Evolutionary conservation across 331 rosid species (phyloP), one percentile per base, ranked within the genome.

Genomic region (Acacia pycnantha): DNA sequence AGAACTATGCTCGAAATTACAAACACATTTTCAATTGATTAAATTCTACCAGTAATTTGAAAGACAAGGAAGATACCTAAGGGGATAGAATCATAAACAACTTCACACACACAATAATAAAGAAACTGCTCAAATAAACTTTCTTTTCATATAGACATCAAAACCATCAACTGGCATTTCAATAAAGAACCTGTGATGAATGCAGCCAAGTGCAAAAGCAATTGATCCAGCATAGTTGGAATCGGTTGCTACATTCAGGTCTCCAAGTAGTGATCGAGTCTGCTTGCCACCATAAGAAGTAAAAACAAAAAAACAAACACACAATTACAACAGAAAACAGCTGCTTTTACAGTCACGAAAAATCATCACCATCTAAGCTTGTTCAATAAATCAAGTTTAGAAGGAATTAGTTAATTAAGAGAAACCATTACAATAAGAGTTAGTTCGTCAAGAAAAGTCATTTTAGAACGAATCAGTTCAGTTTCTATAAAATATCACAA

Each of bases 141-240:
- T 65, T 33, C 11, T 31, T 31, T 64, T 15, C 31, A 22, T 16
- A 15, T 14, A 65, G 72, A 54, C 56, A 79, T 46, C 70, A 61
- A 48, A 78, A 76, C 27, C 41, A 48, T 74, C 21, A 71, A 65
- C 73, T 37, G 71, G 79, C 21, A 58, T 43, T 27, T 43, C 73
- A 78, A 90, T 70, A 81, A 31, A 74, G 81, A 84, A 95, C 99
- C 99, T 92, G 91, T 94, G 93, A 82, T 95, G 98, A 84, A 95
- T 94, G 88, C 99, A 95, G 72, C 99, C 99, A 82, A 95, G 96
- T 68, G 98, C 93, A 62, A 95, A 87, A 84, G 97, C 96, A 86
- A 95, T 86, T 76, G 99, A 93, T 82, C 97, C 99, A 16, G 97
- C 90, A 85, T 90, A 90, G 88, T 87, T 81, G 76, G 94, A 78